Conservation (phyloP, 2,329 filamentous ascomycete species). For the Sarocladium kiliense region DNA sequence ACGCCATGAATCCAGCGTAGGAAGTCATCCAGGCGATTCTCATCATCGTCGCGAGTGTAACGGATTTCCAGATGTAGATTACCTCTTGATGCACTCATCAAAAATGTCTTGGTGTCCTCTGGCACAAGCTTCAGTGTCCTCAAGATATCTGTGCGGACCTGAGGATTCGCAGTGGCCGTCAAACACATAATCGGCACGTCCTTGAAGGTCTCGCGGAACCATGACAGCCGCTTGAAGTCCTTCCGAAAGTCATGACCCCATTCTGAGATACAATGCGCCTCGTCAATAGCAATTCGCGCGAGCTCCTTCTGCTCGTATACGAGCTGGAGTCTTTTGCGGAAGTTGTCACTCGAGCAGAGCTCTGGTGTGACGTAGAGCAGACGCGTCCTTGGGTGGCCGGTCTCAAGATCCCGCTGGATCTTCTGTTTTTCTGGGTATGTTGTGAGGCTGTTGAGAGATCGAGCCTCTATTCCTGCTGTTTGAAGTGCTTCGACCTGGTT, state of each 20-base stretch:
- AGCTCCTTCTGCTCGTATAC: constrained; percentile 79
- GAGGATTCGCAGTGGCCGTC: constrained; percentile 82
- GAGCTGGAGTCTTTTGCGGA: constrained; percentile 67
- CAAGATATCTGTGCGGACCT: constrained; percentile 79
- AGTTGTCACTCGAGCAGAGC: constrained; percentile 70
- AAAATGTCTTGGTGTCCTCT: constrained; percentile 59
- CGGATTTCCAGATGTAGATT: constrained; percentile 90
- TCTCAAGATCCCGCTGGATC: constrained; percentile 77
- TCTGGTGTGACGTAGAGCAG: constrained; percentile 94
- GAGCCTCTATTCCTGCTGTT: constrained; percentile 70
- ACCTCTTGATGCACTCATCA: constrained; percentile 75
- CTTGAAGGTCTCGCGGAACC: constrained; percentile 78
- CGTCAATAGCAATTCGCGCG: constrained; percentile 84
- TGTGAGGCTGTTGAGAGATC: constrained; percentile 83
- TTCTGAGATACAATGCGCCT: constrained; percentile 96
- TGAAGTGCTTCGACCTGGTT: constrained; percentile 85
- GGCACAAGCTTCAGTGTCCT: constrained; percentile 64
- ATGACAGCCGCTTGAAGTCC: constrained; percentile 80
- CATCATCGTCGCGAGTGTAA: constrained; percentile 71
- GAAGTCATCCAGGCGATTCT: constrained; percentile 69
- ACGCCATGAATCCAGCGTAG: constrained; percentile 70
- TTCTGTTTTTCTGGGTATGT: constrained; percentile 55
- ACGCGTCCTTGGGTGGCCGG: constrained; percentile 76
- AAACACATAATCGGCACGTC: constrained; percentile 87
- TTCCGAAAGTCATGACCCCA: constrained; percentile 98